Base-by-base conservation (phyloP, 2,329 filamentous ascomycete species). In the Tolypocladium cylindrosporum region DNA sequence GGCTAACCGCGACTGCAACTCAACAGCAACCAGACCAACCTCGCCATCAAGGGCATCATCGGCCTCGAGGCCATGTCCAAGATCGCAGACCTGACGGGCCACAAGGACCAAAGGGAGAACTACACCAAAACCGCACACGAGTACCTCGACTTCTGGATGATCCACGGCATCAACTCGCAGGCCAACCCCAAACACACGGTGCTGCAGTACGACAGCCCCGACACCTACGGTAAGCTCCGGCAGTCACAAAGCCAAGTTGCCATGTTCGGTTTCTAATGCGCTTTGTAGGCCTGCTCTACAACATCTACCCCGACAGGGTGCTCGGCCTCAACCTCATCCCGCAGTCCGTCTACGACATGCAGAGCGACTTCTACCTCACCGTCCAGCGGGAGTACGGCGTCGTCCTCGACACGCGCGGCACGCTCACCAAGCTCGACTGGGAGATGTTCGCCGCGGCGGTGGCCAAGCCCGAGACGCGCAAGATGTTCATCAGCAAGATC, bases 361-460 rank as follows among this genome's bases (percentile, higher is more conserved):
- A 96, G 71, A 89, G 84, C 37, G 73, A 79, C 58, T 95, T 90
- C 80, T 96, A 96, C 76, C 77, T 80, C 50, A 81, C 81, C 11
- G 83, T 89, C 3, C 83, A 86, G 55, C 84, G 88, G 61, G 82
- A 85, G 66, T 94, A 90, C 71, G 91, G 90, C n/a, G 79, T 95
- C 0, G 87, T 90, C 0, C 84, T 96, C 11, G 91, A 96, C 74
- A 87, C 83, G 52, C 84, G 91, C 54, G 89, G 94, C 73, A 76
- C 86, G 1, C 93, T 91, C 75, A 89, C 90, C 61, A 96, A 96
- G 75, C 85, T 84, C 0, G 91, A 96, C 75, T 96, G 91, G 91
- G 85, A 92, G 68, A 85, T 94, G 69, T 92, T 91, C 74, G 83
- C 84, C 6, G 91, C 91, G n/a, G 87, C 90, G 11, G 86, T 92